Conservation (phyloP, 805 yeast species). For the Wickerhamiella parazyma region DNA sequence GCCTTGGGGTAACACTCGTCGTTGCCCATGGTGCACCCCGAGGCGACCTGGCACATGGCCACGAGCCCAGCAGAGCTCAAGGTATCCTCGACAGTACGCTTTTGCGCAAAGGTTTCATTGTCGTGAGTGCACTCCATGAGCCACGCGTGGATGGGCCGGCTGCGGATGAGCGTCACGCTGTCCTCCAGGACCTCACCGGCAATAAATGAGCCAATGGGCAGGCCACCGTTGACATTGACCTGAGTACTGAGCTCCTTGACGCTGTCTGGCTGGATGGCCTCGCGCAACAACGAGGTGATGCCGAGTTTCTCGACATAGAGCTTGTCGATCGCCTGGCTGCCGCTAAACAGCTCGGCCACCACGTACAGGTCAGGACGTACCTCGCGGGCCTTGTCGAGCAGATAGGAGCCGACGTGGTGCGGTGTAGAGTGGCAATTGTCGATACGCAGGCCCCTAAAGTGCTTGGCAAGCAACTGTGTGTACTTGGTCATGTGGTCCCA, state of each 20-base stretch:
- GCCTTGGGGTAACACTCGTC: slow-evolving; percentile 83
- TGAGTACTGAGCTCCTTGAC: slow-evolving; percentile 74
- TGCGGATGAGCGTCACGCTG: slow-evolving; percentile 34
- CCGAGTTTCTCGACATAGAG: slow-evolving; percentile 84
- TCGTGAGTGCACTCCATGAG: slow-evolving; percentile 98
- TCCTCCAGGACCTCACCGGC: slow-evolving; percentile 51
- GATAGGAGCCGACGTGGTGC: slow-evolving; percentile 78
- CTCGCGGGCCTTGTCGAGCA: slow-evolving; percentile 75
- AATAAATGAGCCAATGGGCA: slow-evolving; percentile 83
- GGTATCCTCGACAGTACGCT: slow-evolving; percentile 87
- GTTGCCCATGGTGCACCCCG: slow-evolving; percentile 87
- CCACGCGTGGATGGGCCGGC: slow-evolving; percentile 79
- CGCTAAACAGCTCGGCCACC: slow-evolving; percentile 88
- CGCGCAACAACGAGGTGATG: slow-evolving; percentile 77
- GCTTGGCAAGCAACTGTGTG: slow-evolving; percentile 51
- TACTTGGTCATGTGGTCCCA: slow-evolving; percentile 84
- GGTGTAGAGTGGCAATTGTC: slow-evolving; percentile 98
- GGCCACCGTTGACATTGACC: slow-evolving; percentile 86
- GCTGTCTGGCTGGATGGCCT: slow-evolving; percentile 94
- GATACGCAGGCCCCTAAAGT: slow-evolving; percentile 78
- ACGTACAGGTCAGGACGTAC: slow-evolving; percentile 79
- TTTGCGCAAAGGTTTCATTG: slow-evolving; percentile 77
- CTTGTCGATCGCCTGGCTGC: slow-evolving; percentile 82
- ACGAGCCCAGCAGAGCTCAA: slow-evolving; percentile 91
- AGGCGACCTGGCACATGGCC: slow-evolving; percentile 82